These are phyloP conservation scores for Zostera marina DNA, from an alignment of 116 monocot genomes.

Conservation along the genomic window DNA sequence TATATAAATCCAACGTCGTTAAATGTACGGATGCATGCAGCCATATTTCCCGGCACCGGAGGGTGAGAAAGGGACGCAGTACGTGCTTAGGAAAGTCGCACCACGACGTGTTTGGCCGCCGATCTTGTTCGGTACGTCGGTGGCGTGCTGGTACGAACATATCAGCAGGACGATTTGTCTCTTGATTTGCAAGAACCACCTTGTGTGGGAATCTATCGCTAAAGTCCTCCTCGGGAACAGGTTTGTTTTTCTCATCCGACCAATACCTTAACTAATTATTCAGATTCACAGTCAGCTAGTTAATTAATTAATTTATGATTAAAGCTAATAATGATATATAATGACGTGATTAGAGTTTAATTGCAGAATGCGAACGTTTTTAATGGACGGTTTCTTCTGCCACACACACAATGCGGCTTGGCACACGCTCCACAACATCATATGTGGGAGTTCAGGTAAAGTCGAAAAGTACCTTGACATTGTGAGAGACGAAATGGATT, in stretches of 20 bases:
- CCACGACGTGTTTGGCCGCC: slow-evolving; percentile 71
- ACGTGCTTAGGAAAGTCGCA: slow-evolving; percentile 61
- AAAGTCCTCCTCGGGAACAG: slow-evolving; percentile 56
- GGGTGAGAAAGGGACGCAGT: slow-evolving; percentile 48
- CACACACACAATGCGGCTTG: slow-evolving; percentile 86
- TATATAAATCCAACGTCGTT: background rate
- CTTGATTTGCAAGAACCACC: slow-evolving; percentile 80
- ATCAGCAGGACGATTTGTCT: slow-evolving; percentile 60
- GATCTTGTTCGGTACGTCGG: slow-evolving; percentile 63
- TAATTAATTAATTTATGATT: too few relatives aligned
- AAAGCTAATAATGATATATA: too few relatives aligned
- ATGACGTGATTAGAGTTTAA: too few relatives aligned
- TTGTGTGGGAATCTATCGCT: slow-evolving; percentile 49
- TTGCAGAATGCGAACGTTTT: slow-evolving; percentile 27
- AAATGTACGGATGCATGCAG: slow-evolving; percentile 16
- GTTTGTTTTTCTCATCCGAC: slow-evolving; percentile 14
- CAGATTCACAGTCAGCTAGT: too few relatives aligned
- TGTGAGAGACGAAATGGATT: slow-evolving; percentile 37
- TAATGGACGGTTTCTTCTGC: slow-evolving; percentile 85
- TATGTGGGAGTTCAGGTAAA: slow-evolving; percentile 69
- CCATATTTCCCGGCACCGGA: slow-evolving; percentile 63
- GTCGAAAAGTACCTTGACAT: slow-evolving; percentile 52
- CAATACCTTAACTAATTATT: too few relatives aligned
- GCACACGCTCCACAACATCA: slow-evolving; percentile 91
- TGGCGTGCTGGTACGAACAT: slow-evolving; percentile 96